Conservation (phyloP, 1,284 basidiomycete species). For the Pseudozyma flocculosa region DNA sequence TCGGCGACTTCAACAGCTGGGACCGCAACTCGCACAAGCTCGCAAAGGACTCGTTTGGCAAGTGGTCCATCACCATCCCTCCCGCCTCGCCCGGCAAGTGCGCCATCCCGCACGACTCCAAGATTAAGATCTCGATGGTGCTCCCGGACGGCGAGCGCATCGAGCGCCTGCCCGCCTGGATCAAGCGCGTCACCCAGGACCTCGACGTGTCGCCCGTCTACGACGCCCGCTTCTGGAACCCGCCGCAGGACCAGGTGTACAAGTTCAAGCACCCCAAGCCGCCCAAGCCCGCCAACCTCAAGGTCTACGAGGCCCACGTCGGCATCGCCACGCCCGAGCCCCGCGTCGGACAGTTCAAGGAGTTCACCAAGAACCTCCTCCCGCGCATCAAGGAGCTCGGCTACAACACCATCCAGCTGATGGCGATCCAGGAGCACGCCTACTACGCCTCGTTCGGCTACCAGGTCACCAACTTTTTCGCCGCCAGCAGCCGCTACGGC, state of each 20-base stretch:
- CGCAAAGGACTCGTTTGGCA: constrained; percentile 81
- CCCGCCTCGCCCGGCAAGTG: constrained; percentile 64
- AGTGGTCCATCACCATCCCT: constrained; percentile 87
- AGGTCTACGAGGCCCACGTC: constrained; percentile 97
- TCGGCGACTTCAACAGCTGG: constrained; percentile 97
- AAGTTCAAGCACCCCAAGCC: constrained; percentile 78
- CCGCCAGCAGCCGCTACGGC: constrained; percentile 88
- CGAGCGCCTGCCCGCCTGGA: constrained; percentile 91
- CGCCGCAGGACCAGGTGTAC: constrained; percentile 71
- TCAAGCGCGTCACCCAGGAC: constrained; percentile 91
- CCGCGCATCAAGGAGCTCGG: constrained; percentile 86
- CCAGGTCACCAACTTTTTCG: constrained; percentile 96
- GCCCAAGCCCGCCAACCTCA: constrained; percentile 68
- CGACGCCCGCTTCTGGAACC: constrained; percentile 98
- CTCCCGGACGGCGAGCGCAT: constrained; percentile 78
- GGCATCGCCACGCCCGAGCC: constrained; percentile 89
- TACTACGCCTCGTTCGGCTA: constrained; percentile 99
- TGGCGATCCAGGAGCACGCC: constrained; percentile 86
- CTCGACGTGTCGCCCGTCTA: constrained; percentile 84
- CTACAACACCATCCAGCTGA: constrained; percentile 92
- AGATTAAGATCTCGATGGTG: constrained; percentile 69
- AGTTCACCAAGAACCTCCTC: constrained; percentile 78
- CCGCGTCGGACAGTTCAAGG: constrained; percentile 89
- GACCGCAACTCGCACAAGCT: constrained; percentile 75
- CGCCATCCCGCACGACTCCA: constrained; percentile 89